phyloP scores from a whole-genome alignment of 805 yeast genomes.

The Saccharomycopsis synnaedendra region DNA sequence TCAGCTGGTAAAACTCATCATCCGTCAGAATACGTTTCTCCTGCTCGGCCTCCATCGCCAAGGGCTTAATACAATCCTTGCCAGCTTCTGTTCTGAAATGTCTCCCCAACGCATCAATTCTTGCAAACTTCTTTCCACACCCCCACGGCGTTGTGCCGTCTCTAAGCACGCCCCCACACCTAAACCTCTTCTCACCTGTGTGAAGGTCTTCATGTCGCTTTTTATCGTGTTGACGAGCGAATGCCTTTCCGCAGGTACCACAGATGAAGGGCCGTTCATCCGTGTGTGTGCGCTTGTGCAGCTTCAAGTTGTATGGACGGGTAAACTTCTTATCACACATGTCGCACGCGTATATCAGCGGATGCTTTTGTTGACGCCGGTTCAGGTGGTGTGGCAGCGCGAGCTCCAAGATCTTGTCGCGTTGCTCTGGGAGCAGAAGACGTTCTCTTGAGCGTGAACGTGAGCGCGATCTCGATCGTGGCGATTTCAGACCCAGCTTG shows the following conservation, averaged over 20 bases:
- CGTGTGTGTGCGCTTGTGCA: slow-evolving; percentile 85
- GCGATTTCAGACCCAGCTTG: no score
- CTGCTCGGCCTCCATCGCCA: slow-evolving; percentile 45
- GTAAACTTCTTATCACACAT: slow-evolving; percentile 83
- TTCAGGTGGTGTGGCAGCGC: slow-evolving; percentile 46
- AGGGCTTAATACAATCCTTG: slow-evolving; percentile 54
- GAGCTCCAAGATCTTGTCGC: slow-evolving; percentile 51
- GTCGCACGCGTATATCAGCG: slow-evolving; percentile 66
- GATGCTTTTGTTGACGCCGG: slow-evolving; percentile 56
- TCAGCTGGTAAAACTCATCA: slow-evolving; percentile 7
- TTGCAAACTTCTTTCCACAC: slow-evolving; percentile 67
- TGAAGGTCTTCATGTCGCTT: slow-evolving; percentile 70
- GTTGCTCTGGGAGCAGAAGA: slow-evolving; percentile 1
- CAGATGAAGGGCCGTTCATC: slow-evolving; percentile 73
- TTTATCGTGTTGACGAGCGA: slow-evolving; percentile 70
- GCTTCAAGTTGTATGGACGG: slow-evolving; percentile 83
- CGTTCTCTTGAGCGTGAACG: slow-evolving; percentile 22
- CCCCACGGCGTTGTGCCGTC: slow-evolving; percentile 57
- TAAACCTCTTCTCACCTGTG: slow-evolving; percentile 63
- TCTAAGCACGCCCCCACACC: slow-evolving; percentile 54
- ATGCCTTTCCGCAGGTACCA: slow-evolving; percentile 65
- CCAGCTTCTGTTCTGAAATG: slow-evolving; percentile 78
- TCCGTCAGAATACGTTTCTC: slow-evolving; percentile 10
- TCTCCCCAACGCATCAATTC: slow-evolving; percentile 69
- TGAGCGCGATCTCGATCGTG: slow-evolving; percentile 22